Percentiles rank a stretch among this genome's conserved stretches.
Evolutionary conservation across 2,329 filamentous ascomycete genomes (phyloP).

Genomic region (Arthrobotrys iridis): DNA sequence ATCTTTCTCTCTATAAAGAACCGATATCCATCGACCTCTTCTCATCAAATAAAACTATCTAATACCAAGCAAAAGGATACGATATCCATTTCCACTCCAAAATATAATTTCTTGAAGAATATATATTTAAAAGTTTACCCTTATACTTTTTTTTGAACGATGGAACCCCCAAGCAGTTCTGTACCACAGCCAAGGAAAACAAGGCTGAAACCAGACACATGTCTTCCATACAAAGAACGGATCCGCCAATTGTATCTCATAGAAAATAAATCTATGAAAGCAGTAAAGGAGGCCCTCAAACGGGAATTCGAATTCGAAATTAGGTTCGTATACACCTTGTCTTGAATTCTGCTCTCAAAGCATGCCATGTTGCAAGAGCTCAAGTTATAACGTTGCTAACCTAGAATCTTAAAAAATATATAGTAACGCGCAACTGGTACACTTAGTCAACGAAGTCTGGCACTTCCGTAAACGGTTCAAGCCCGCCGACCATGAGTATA

Average conservation of each 20-base stretch:
- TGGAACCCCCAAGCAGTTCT: not conserved
- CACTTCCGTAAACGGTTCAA: slow-evolving; percentile 4
- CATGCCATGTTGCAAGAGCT: not conserved
- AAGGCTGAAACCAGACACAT: slow-evolving; percentile 18
- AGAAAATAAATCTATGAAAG: not conserved
- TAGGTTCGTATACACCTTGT: not conserved
- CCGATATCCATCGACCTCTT: no score
- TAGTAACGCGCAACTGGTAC: not conserved
- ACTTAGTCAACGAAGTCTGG: slow-evolving; percentile 21
- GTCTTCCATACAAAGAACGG: not conserved
- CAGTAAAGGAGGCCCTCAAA: not conserved
- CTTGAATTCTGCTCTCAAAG: not conserved
- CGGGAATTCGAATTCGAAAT: not conserved
- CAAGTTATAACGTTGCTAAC: not conserved
- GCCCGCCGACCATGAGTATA: slow-evolving; percentile 6
- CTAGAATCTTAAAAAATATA: no score
- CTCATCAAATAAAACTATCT: no score
- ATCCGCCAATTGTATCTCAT: slow-evolving; percentile 5
- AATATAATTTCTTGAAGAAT: no score
- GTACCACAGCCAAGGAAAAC: not conserved
- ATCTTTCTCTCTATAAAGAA: not conserved
- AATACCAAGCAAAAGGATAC: not conserved
- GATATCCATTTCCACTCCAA: no score
- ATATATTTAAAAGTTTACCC: no score
- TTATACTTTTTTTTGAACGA: not conserved